These are phyloP conservation scores for Echria macrotheca DNA, from an alignment of 495 filamentous ascomycete genomes.

Conservation along the genomic window DNA sequence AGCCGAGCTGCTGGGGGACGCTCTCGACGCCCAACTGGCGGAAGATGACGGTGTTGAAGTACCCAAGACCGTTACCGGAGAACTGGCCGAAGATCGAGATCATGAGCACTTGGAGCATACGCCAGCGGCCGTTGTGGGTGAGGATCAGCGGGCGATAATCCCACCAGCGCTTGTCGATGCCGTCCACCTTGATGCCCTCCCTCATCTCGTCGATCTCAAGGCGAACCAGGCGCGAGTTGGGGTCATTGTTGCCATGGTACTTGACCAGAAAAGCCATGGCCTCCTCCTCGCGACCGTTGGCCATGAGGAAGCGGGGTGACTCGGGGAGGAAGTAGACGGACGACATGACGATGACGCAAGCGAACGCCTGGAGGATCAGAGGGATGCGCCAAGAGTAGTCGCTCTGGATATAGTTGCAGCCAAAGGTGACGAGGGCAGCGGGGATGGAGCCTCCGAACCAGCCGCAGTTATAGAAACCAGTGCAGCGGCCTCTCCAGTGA, in stretches of 20 bases:
- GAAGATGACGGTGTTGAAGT: constrained; percentile 37
- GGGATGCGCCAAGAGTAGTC: constrained; percentile 44
- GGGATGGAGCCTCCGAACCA: constrained; percentile 49
- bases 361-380: constrained; percentile 39
- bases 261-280: constrained; percentile 51
- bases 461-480: constrained; percentile 48
- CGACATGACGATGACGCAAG: constrained; percentile 43
- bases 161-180: constrained; percentile 48
- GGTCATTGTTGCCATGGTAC: constrained; percentile 54
- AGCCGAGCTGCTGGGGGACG: constrained; percentile 36
- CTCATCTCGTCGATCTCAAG: constrained; percentile 56
- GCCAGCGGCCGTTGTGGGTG: constrained; percentile 43
- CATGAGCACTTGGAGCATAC: constrained; percentile 44
- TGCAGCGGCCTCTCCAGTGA: constrained; percentile 45
- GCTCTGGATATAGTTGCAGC: constrained; percentile 36
- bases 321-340: constrained; percentile 58
- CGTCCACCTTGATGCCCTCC: constrained; percentile 51
- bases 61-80: constrained; percentile 44
- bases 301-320: constrained; percentile 57
- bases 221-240: constrained; percentile 46
- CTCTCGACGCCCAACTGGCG: constrained; percentile 25
- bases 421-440: constrained; percentile 41
- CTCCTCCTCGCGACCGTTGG: constrained; percentile 47
- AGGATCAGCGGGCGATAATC: constrained; percentile 42
- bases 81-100: constrained; percentile 52